These are phyloP conservation scores for Apium graveolens DNA, from an alignment of 129 eudicot genomes.

Conservation along the genomic window DNA sequence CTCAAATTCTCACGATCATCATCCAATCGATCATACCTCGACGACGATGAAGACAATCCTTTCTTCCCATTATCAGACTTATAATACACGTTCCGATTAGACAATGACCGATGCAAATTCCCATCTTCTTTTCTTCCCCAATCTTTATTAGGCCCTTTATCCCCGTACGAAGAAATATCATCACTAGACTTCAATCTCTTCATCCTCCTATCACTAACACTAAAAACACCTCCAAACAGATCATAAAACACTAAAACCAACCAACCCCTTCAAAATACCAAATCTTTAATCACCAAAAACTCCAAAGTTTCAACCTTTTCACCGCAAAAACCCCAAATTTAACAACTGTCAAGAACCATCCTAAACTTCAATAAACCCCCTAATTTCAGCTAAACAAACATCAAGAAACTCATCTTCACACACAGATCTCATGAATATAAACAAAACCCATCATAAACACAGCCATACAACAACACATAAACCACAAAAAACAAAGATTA, in stretches of 20 bases:
- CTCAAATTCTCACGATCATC: constrained; percentile 67
- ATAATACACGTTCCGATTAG: constrained; percentile 54
- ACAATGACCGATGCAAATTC: constrained; percentile 43
- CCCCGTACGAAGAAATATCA: constrained; percentile 65
- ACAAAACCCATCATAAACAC: background rate
- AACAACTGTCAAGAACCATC: background rate
- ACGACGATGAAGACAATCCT: constrained; percentile 43
- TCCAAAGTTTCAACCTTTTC: background rate
- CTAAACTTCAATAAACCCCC: constrained; percentile 17
- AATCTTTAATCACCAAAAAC: background rate
- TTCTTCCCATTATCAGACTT: constrained; percentile 70
- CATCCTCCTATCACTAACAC: constrained; percentile 26
- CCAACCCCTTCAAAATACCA: background rate
- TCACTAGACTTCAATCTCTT: constrained; percentile 84
- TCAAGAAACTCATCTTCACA: constrained; percentile 13
- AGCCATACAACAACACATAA: constrained; percentile 15
- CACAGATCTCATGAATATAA: constrained; percentile 22
- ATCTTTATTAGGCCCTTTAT: constrained; percentile 55
- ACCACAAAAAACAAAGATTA: background rate
- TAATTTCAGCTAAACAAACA: constrained; percentile 20
- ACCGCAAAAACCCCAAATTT: background rate
- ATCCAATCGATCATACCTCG: constrained; percentile 55
- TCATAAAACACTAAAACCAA: constrained; percentile 17
- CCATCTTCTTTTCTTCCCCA: constrained; percentile 70
- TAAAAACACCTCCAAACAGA: background rate